Base-by-base conservation (phyloP, 2,329 filamentous ascomycete species). In the Neofusicoccum kwambonambiense region DNA sequence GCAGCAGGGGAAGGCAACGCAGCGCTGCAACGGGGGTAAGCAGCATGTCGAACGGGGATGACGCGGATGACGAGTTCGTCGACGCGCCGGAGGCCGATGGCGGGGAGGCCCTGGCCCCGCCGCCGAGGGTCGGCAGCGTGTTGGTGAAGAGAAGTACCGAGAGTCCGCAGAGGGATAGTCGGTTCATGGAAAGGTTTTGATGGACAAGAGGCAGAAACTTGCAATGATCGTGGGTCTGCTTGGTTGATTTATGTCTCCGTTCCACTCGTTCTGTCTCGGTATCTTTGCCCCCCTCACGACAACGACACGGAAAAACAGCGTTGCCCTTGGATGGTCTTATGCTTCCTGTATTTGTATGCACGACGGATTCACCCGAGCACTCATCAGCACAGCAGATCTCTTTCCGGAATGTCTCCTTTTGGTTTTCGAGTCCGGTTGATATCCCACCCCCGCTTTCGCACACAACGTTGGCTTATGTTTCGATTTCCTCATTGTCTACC, bases 51-150 rank as follows among this genome's bases (percentile, higher is more conserved):
- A 47, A 35, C 17, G 64, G 51, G n/a, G 62, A 62, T 4, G 64
- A 52, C 5, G 76, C 72, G 19, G 74, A 81, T 31, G 72, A 82
- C 5, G 82, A 84, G 49, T 82, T 83, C 62, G 83, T 86, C 64
- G 84, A 86, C 73, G 82, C 80, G 9, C 77, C 78, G 65, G 82
- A 84, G 39, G 31, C 8, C 13, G 56, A 45, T 19, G 22, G 47
- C 11, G 27, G 27, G 27, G 61, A 44, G 11, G 31, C n/a, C 17
- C n/a, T 22, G 13, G 49, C 41, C 17, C 39, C 27, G 34, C 39
- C 34, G 34, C 61, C 49, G 31, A 42, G 31, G n/a, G 42, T 49
- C 41, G 34, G 41, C 6, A 49, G 31, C 4, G 31, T 13, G 61
- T 39, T 45, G n/a, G 51, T 41, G 15, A 45, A 64, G 31, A 56